A percentile compares a stretch with the other conserved stretches of the same genome.
Conservation (phyloP, 148 eudicot genomes). For the Nyssa sinensis region DNA sequence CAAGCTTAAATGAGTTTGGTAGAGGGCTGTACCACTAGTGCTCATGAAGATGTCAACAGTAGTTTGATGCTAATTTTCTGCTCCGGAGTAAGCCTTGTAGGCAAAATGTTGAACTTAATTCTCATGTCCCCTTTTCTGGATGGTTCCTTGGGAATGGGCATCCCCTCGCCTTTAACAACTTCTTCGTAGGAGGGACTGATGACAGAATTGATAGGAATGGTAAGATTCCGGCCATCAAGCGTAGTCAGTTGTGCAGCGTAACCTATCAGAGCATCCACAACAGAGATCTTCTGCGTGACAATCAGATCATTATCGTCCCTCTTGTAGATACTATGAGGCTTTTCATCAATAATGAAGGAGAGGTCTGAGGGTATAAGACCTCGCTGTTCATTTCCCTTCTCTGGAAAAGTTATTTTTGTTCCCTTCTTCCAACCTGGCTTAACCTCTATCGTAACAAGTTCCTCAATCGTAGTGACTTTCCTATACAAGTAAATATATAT, state of each 20-base stretch:
- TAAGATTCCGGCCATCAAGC: constrained; percentile 41
- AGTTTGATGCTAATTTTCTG: constrained; percentile 46
- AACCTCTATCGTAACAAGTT: constrained; percentile 43
- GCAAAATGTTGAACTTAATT: constrained; percentile 46
- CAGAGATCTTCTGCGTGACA: constrained; percentile 38
- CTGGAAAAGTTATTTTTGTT: constrained; percentile 53
- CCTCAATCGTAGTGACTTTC: constrained; percentile 37
- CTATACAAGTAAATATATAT: constrained; percentile 24
- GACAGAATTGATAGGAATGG: constrained; percentile 31
- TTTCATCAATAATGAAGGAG: constrained; percentile 47
- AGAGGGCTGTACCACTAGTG: too few relatives aligned
- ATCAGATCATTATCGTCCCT: constrained; percentile 49
- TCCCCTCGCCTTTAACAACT: constrained; percentile 45
- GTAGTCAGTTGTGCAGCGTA: constrained; percentile 37
- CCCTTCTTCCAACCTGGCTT: constrained; percentile 58
- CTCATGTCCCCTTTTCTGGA: constrained; percentile 40
- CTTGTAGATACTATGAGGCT: constrained; percentile 43
- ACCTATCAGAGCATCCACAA: constrained; percentile 48
- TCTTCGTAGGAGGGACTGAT: constrained; percentile 44
- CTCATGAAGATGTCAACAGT: constrained; percentile 23
- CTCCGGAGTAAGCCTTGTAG: constrained; percentile 40
- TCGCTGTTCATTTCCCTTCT: constrained; percentile 42
- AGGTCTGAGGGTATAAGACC: constrained; percentile 48
- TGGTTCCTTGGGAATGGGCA: constrained; percentile 57
- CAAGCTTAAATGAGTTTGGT: too few relatives aligned